phyloP scores from a whole-genome alignment of 139 green algal genomes.

The Zygnema circumcarinatum region DNA sequence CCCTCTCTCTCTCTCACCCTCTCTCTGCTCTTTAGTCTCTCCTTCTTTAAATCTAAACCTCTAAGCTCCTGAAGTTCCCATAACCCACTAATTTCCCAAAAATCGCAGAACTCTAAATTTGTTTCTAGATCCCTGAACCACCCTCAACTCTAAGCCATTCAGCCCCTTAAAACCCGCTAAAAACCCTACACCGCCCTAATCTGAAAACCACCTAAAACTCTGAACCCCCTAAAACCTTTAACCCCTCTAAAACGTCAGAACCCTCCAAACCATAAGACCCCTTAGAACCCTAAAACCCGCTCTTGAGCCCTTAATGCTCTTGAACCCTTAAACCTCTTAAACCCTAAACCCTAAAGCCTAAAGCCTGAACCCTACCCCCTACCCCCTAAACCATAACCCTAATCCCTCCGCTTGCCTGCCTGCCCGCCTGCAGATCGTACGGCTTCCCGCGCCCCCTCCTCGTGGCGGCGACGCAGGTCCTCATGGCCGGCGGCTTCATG shows the following conservation, averaged over 20 bases:
- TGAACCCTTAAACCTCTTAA: neutral
- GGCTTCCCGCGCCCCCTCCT: constrained; percentile 11
- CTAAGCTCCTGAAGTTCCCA: too few relatives aligned
- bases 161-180: too few relatives aligned
- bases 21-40: neutral
- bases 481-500: constrained; percentile 35
- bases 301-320: neutral
- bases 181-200: too few relatives aligned
- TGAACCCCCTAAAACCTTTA: too few relatives aligned
- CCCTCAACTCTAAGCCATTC: too few relatives aligned
- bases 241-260: too few relatives aligned
- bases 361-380: neutral
- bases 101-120: too few relatives aligned
- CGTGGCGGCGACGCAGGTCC: neutral
- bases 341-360: neutral
- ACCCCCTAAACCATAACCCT: neutral
- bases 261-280: neutral
- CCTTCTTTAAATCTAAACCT: neutral
- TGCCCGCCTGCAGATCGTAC: neutral
- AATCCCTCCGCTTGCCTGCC: neutral
- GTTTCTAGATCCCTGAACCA: too few relatives aligned
- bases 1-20: neutral
- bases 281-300: neutral
- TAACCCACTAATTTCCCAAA: too few relatives aligned
- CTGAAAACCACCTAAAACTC: too few relatives aligned